Base-by-base conservation (phyloP, 148 eudicot genomes). In the Drosera capensis region DNA sequence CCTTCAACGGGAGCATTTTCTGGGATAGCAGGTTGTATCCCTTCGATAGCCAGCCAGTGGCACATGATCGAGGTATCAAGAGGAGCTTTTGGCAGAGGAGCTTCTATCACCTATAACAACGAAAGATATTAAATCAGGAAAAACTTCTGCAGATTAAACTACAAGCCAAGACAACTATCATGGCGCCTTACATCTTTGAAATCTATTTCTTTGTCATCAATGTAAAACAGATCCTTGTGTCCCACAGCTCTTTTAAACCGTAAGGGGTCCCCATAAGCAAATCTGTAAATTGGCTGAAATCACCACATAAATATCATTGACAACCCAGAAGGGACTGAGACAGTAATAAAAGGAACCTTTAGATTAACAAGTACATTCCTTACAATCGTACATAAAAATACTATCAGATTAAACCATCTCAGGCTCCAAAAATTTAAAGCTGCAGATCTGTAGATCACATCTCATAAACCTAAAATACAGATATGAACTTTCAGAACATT, bases 21-120 rank as follows among this genome's bases (percentile, higher is more conserved):
- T 28, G 90, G 90, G 60, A 80, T 73, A 25, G 72, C 83, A 54
- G 83, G 90, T 58, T 80, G 90, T 58, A 80, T 76, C 23, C 83
- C 90, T 60, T 80, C 83, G 25, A 80, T 71, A 54, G 90, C 90
- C 41, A 80, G 56, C 90, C 90, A 80, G 45, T 80, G 90, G 54
- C 83, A 76, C 60, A 58, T 59, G 25, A 80, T 55, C 31, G 83
- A 73, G 48, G 80, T 68, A 68, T 80, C 90, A 37, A 76, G 75
- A 54, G 90, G 90, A 43, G 79, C 83, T 65, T 71, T 80, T 26
- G 90, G 83, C 45, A 80, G 55, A 57, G 83, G 90, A 52, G 90
- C 80, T 71, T 80, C 90, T 67, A 80, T 77, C 23, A 80, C 74
- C 90, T 80, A 57, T 16, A 46, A 8, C 4, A 31, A 55, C 38